These are phyloP conservation scores for Phytophthora fragariaefolia DNA, from an alignment of 352 stramenopile species.

Conservation along the genomic window DNA sequence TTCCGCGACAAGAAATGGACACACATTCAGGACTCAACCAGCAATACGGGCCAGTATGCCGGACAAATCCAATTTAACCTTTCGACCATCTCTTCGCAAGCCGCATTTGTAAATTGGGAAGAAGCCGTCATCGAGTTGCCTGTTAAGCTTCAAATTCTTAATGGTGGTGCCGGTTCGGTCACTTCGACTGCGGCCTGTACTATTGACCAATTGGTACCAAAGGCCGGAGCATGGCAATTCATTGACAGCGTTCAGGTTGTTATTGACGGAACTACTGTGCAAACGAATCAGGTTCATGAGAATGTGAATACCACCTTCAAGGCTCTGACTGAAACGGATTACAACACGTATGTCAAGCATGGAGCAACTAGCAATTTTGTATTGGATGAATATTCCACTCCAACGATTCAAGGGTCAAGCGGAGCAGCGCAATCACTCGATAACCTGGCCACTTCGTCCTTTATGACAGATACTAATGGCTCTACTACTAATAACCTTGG, in stretches of 20 bases:
- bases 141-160: slow-evolving; percentile 16
- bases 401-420: slow-evolving; percentile 8
- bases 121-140: slow-evolving; percentile 13
- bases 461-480: slow-evolving; percentile 22
- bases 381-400: slow-evolving; percentile 8
- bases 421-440: background rate
- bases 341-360: slow-evolving; percentile 8
- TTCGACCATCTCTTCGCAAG: slow-evolving; percentile 10
- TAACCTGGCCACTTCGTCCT: slow-evolving; percentile 6
- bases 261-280: background rate
- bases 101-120: slow-evolving; percentile 13
- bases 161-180: background rate
- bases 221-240: background rate
- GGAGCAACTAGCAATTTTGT: slow-evolving; percentile 7
- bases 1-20: slow-evolving; percentile 8
- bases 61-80: slow-evolving; percentile 6
- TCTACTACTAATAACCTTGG: slow-evolving; percentile 18
- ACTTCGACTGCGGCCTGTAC: slow-evolving; percentile 1
- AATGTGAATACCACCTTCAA: slow-evolving; percentile 7
- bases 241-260: background rate
- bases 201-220: slow-evolving; percentile 6
- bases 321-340: slow-evolving; percentile 8
- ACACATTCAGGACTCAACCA: background rate
- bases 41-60: background rate
- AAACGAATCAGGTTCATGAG: background rate